These are phyloP conservation scores for Phyllostachys edulis DNA, from an alignment of 176 grass and related monocot genomes.

Conservation along the genomic window DNA sequence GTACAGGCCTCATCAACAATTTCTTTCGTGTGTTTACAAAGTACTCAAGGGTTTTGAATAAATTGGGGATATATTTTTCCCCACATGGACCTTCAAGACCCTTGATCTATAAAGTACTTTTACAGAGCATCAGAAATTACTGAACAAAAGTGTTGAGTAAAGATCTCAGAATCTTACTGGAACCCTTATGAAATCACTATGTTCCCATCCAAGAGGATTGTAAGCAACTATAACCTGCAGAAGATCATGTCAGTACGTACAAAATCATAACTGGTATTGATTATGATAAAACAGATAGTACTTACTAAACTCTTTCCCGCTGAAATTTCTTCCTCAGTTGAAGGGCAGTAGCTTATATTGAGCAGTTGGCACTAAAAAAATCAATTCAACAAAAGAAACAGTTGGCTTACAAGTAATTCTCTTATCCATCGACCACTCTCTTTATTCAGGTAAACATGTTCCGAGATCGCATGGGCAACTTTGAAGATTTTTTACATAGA, in stretches of 20 bases:
- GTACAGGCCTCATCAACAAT: neutral
- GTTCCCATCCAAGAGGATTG: constrained; percentile 85
- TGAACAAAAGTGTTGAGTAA: neutral
- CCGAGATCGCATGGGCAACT: neutral
- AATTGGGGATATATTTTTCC: neutral
- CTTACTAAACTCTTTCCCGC: constrained; percentile 60
- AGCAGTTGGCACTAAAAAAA: constrained; percentile 71
- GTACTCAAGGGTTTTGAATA: neutral
- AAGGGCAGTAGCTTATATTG: constrained; percentile 96
- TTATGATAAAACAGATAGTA: constrained; percentile 29
- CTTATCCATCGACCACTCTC: too few relatives aligned
- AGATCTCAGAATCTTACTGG: constrained; percentile 50
- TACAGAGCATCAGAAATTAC: neutral
- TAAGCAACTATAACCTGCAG: constrained; percentile 66
- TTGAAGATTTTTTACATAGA: neutral
- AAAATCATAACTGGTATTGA: constrained; percentile 1
- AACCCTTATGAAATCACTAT: constrained; percentile 65
- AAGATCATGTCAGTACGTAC: neutral
- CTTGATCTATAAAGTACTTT: neutral
- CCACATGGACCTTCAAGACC: neutral
- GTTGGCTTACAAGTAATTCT: too few relatives aligned
- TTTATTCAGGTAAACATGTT: constrained; percentile 12
- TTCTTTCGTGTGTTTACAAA: neutral
- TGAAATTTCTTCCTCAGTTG: constrained; percentile 72
- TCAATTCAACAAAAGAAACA: constrained; percentile 15